Conservation (phyloP, 2,329 filamentous ascomycete species). For the Xylaria hypoxylon region DNA sequence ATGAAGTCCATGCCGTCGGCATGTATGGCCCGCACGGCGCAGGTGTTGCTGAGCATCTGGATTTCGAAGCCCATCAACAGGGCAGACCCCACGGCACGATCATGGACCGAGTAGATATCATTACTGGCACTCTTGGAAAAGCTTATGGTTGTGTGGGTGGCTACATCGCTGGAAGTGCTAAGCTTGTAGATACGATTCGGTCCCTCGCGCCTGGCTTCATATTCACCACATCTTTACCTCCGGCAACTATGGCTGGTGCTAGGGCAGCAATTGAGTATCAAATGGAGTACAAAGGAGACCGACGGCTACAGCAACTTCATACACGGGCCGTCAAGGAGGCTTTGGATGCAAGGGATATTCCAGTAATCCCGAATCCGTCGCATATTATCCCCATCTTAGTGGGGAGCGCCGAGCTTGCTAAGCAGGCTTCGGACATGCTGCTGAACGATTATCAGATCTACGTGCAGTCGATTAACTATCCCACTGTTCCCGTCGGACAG, state of each 20-base stretch:
- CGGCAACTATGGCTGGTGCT: slow-evolving; percentile 96
- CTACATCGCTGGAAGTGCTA: slow-evolving; percentile 91
- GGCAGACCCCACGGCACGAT: slow-evolving; percentile 83
- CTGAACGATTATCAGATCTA: slow-evolving; percentile 93
- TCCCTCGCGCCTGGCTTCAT: slow-evolving; percentile 98
- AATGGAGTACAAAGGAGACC: slow-evolving; percentile 84
- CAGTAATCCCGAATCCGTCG: slow-evolving; percentile 96
- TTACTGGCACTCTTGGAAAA: slow-evolving; percentile 96
- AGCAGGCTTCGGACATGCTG: slow-evolving; percentile 90
- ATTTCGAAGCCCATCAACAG: slow-evolving; percentile 85
- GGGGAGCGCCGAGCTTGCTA: slow-evolving; percentile 92
- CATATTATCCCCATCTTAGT: slow-evolving; percentile 96
- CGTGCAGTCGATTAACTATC: slow-evolving; percentile 99
- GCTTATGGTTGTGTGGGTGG: slow-evolving; percentile 98
- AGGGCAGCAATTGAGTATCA: slow-evolving; percentile 94
- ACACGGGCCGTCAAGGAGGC: slow-evolving; percentile 93
- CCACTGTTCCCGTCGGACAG: slow-evolving; percentile 97
- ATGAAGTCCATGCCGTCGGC: slow-evolving; percentile 98
- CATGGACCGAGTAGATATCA: slow-evolving; percentile 97
- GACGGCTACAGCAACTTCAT: slow-evolving; percentile 93
- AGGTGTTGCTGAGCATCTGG: slow-evolving; percentile 96
- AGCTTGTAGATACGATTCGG: slow-evolving; percentile 90
- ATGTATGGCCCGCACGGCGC: slow-evolving; percentile 98
- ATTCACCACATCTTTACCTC: slow-evolving; percentile 96
- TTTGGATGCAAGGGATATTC: slow-evolving; percentile 82